Percentiles rank a stretch among this genome's conserved stretches.
Conservation (phyloP, 352 stramenopile species). For the Phytophthora hibernalis region DNA sequence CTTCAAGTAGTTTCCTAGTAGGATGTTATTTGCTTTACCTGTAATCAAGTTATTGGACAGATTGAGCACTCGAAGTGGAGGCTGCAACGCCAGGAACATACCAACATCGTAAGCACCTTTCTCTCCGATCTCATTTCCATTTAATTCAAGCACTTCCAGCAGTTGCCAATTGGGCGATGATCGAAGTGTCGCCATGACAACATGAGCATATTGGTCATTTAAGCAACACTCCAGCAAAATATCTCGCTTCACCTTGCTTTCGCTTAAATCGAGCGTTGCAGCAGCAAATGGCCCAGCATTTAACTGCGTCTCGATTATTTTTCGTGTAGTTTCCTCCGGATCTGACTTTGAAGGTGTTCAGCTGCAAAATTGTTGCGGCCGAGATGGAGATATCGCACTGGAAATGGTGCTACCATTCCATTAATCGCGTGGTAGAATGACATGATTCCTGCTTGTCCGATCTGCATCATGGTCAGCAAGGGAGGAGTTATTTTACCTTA, state of each 20-base stretch:
- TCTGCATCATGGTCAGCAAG: constrained; percentile 31
- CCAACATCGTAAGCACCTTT: constrained; percentile 48
- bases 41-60: constrained; percentile 61
- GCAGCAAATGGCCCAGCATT: not conserved
- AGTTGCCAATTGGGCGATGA: constrained; percentile 35
- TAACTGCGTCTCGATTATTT: constrained; percentile 50
- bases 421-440: constrained; percentile 51
- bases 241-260: constrained; percentile 26
- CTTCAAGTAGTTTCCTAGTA: not conserved
- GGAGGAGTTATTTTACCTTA: not conserved
- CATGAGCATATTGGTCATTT: constrained; percentile 32
- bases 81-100: constrained; percentile 51
- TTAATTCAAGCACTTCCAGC: constrained; percentile 63
- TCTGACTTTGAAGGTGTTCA: constrained; percentile 11
- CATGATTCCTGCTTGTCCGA: constrained; percentile 39
- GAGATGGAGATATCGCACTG: constrained; percentile 51
- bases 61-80: constrained; percentile 51
- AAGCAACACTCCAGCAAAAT: constrained; percentile 44
- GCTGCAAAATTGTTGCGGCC: constrained; percentile 28
- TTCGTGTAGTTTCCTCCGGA: constrained; percentile 50
- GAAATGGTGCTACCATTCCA: constrained; percentile 34
- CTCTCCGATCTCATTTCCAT: constrained; percentile 55
- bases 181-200: constrained; percentile 26
- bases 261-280: constrained; percentile 32
- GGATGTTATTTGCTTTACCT: constrained; percentile 25